Base-by-base conservation (phyloP, 2,329 filamentous ascomycete species). In the Ophiostoma angusticollis region DNA sequence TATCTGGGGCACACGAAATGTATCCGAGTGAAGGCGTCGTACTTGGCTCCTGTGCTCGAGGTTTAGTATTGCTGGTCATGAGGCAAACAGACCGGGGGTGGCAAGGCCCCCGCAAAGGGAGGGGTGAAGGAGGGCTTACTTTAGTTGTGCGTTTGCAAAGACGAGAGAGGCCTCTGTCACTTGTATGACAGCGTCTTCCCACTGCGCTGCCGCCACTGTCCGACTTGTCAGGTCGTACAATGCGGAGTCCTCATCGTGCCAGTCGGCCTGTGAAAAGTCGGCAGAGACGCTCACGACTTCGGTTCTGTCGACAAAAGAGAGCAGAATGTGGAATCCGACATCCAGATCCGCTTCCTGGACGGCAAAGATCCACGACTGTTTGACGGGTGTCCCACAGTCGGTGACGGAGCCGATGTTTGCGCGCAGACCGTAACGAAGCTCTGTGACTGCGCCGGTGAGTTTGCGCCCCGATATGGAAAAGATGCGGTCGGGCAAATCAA, bases 401-500 rank as follows among this genome's bases (percentile, higher is more conserved):
- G 76, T 59, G 17, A 75, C 69, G 5, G 74, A 50, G 2, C 71
- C 74, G 47, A 84, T 73, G 40, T 70, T 74, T 14, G 80, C 83
- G 50, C 81, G 74, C 21, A 84, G 59, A 4, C 84, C 83, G 54
- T 75, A 66, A 45, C 80, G 71, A 45, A 84, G 65, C 51, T 89
- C 80, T 3, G 74, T 72, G 18, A 89, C 61, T 7, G 70, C 68
- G 9, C 80, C 80, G 22, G 66, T 68, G 1, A 61, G 58, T 1
- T 76, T 76, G 47, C 73, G 72, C 1, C 80, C 77, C 16, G 77
- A 78, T 31, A 76, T 78, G 17, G 72, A 70, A 56, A 82, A 85
- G 12, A 86, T 53, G 18, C 69, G 65, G 48, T 79, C 73, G n/a
- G 62, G 63, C 36, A 53, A 52, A 48, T 78, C 67, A 29, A 66